phyloP scores from a whole-genome alignment of 192 early-diverging fungal species.

The Anaeromyces robustus region DNA sequence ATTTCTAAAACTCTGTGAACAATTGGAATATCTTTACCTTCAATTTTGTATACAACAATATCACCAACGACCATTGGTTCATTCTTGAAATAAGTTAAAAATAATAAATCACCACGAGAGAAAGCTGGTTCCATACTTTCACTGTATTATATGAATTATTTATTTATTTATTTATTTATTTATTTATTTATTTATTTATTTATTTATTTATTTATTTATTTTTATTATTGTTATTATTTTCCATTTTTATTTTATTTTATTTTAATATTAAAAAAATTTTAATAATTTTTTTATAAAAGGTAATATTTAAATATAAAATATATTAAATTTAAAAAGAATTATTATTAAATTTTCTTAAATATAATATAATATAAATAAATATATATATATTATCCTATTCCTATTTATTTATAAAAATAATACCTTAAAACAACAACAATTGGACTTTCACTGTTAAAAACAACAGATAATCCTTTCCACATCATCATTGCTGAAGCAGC shows the following conservation, averaged over 20 bases:
- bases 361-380: too few relatives aligned
- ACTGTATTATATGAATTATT: slow-evolving; percentile 13
- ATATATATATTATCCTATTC: too few relatives aligned
- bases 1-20: slow-evolving; percentile 90
- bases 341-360: too few relatives aligned
- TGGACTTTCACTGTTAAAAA: slow-evolving; percentile 82
- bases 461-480: slow-evolving; percentile 80
- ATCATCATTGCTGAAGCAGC: slow-evolving; percentile 87
- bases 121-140: slow-evolving; percentile 98
- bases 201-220: not conserved
- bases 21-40: slow-evolving; percentile 80
- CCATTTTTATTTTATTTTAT: too few relatives aligned
- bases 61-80: slow-evolving; percentile 73
- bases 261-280: too few relatives aligned
- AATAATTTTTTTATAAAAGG: too few relatives aligned
- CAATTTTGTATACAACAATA: slow-evolving; percentile 85
- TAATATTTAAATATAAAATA: too few relatives aligned
- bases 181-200: not conserved
- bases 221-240: too few relatives aligned
- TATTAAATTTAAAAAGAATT: too few relatives aligned
- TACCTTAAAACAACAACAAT: slow-evolving; percentile 92
- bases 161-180: not conserved
- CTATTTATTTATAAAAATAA: too few relatives aligned
- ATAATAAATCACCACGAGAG: slow-evolving; percentile 68
- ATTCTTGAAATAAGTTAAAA: slow-evolving; percentile 52